phyloP scores from a whole-genome alignment of 2,329 filamentous ascomycete genomes.

The Calonectria montana region DNA sequence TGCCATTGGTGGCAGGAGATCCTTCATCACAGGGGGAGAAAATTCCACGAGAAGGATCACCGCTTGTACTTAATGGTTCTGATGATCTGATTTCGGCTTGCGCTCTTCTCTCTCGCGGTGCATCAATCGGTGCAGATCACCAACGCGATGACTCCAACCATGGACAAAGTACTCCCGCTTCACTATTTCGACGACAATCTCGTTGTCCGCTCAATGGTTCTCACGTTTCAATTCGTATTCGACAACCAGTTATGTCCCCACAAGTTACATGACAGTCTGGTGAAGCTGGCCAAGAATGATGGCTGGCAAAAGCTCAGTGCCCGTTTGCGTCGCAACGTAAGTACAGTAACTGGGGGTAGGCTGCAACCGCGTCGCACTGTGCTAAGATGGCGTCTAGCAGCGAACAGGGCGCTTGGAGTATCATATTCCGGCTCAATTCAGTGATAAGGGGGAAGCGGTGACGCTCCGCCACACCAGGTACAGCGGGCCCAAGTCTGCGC shows the following conservation, averaged over 20 bases:
- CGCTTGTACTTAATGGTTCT: background rate
- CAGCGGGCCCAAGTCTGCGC: background rate
- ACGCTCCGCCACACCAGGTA: background rate
- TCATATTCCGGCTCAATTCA: background rate
- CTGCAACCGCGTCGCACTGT: background rate
- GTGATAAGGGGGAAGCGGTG: background rate
- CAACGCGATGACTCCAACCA: background rate
- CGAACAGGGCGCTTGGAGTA: background rate
- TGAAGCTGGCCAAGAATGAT: background rate
- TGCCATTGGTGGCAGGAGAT: background rate
- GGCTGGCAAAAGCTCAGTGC: background rate
- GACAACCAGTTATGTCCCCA: background rate
- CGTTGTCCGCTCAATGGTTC: background rate
- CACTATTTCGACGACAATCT: constrained; percentile 1
- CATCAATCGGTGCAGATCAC: background rate
- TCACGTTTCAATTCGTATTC: constrained; percentile 1
- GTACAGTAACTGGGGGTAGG: background rate
- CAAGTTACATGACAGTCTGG: background rate
- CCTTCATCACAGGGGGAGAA: background rate
- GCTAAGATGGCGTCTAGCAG: background rate
- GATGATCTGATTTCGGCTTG: background rate
- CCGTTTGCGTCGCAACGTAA: constrained; percentile 2
- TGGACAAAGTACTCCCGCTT: background rate
- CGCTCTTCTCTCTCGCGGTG: background rate
- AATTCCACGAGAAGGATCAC: background rate